A percentile compares a stretch with the other conserved stretches of the same genome.
phyloP scores from a whole-genome alignment of 495 filamentous ascomycete genomes.

The Xylaria telfairii region DNA sequence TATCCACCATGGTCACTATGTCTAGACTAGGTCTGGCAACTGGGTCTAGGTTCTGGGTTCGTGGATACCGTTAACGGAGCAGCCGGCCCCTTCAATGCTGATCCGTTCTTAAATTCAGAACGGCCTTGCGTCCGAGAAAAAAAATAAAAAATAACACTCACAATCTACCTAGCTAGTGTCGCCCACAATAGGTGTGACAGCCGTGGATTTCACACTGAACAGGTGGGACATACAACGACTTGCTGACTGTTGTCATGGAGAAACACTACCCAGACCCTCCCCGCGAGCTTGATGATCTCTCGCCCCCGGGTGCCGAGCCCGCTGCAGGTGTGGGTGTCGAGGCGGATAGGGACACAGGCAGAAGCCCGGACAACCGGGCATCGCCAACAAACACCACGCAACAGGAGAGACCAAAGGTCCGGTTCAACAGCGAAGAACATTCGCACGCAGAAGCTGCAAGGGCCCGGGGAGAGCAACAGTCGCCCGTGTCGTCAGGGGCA shows the following conservation, averaged over 20 bases:
- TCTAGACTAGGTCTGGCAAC: neutral
- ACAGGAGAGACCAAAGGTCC: slow-evolving; percentile 19
- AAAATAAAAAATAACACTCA: neutral
- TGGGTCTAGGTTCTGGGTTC: neutral
- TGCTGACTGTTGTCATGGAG: neutral
- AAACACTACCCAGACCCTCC: neutral
- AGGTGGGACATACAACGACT: too few species aligned
- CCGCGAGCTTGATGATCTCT: slow-evolving; percentile 20
- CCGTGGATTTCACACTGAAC: neutral
- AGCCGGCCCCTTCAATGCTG: neutral
- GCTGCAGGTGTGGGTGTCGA: neutral
- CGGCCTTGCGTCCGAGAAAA: neutral
- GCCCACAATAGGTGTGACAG: neutral
- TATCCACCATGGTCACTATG: slow-evolving; percentile 10
- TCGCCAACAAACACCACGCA: neutral
- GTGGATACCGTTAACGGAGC: slow-evolving; percentile 5
- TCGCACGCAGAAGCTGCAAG: neutral
- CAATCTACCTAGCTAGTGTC: neutral
- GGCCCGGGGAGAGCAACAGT: slow-evolving; percentile 4
- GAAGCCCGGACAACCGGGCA: neutral
- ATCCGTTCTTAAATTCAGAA: neutral
- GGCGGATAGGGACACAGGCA: neutral
- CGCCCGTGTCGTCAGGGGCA: neutral
- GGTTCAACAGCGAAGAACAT: slow-evolving; percentile 17
- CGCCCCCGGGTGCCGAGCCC: neutral